phyloP scores from a whole-genome alignment of 2,329 filamentous ascomycete species.

The Sphaerulina musiva region DNA sequence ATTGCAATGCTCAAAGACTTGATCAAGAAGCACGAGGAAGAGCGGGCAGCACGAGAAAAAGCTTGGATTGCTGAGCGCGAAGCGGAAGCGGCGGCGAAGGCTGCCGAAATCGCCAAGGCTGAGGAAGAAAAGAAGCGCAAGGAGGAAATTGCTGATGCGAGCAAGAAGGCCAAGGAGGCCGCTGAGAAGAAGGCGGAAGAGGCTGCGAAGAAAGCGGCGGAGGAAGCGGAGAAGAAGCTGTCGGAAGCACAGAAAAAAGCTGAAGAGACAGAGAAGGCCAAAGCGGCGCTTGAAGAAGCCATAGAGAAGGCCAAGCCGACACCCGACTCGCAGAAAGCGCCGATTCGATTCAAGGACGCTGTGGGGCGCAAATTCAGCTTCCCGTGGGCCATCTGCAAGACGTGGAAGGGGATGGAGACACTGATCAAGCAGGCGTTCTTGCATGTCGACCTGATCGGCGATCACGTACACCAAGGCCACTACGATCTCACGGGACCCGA shows the following conservation, averaged over 20 bases:
- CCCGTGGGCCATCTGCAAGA: conserved; percentile 76
- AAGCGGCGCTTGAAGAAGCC: conserved; percentile 44
- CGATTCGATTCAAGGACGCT: conserved; percentile 86
- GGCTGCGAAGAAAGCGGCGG: conserved; percentile 42
- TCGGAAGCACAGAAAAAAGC: conserved; percentile 47
- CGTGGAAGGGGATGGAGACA: conserved; percentile 46
- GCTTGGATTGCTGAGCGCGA: conserved; percentile 26
- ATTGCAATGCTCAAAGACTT: conserved; percentile 35
- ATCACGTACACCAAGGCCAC: conserved; percentile 42
- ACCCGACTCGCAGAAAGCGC: conserved; percentile 57
- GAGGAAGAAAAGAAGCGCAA: conserved; percentile 47
- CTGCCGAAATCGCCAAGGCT: conserved; percentile 36
- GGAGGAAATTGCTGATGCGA: conserved; percentile 36
- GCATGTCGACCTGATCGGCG: conserved; percentile 42
- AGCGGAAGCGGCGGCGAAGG: conserved; percentile 28
- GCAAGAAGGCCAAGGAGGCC: conserved; percentile 45
- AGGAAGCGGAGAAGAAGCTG: conserved; percentile 49
- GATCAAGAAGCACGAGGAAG: conserved; percentile 39
- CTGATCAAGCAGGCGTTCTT: conserved; percentile 47
- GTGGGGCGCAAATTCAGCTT: conserved; percentile 89
- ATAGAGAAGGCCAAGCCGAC: conserved; percentile 42
- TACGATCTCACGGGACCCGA: conserved; percentile 46
- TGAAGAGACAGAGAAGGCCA: conserved; percentile 46
- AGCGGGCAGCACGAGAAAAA: conserved; percentile 26
- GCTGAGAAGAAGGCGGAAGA: conserved; percentile 44